A percentile compares a stretch with the other conserved stretches of the same genome.
Evolutionary conservation across 1,284 basidiomycete genomes (phyloP).

Genomic region (Cryptococcus amylolentus): DNA sequence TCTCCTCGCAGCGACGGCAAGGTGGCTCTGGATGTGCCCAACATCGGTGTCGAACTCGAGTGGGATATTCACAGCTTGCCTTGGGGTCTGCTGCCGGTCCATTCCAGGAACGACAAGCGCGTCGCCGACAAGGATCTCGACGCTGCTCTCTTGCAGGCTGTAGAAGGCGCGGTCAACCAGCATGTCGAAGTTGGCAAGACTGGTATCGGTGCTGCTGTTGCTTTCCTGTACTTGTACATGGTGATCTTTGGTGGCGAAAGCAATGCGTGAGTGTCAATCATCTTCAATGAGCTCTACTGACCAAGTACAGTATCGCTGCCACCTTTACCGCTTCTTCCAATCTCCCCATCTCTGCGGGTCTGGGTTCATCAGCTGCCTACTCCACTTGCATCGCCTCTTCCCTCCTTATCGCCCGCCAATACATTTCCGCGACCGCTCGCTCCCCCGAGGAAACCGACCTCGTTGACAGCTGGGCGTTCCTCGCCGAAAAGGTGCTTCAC

Average conservation of each 20-base stretch:
- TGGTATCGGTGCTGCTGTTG: slow-evolving; percentile 64
- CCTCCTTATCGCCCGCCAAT: slow-evolving; percentile 56
- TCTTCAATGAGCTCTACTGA: not conserved
- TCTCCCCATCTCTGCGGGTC: slow-evolving; percentile 97
- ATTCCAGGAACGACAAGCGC: slow-evolving; percentile 48
- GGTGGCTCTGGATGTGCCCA: slow-evolving; percentile 72
- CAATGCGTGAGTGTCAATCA: slow-evolving; percentile 55
- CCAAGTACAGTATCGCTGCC: slow-evolving; percentile 46
- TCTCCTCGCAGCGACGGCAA: slow-evolving; percentile 70
- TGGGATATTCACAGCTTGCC: slow-evolving; percentile 82
- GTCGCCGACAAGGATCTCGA: slow-evolving; percentile 66
- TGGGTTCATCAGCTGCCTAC: slow-evolving; percentile 95
- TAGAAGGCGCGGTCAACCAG: slow-evolving; percentile 49
- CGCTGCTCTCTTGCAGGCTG: slow-evolving; percentile 64
- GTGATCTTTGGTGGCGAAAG: slow-evolving; percentile 58
- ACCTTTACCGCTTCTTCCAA: slow-evolving; percentile 82
- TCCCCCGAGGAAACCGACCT: slow-evolving; percentile 66
- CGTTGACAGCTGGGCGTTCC: slow-evolving; percentile 90
- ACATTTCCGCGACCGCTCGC: slow-evolving; percentile 44
- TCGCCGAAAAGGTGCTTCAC: slow-evolving; percentile 93
- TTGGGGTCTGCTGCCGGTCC: slow-evolving; percentile 67
- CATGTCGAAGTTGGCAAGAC: slow-evolving; percentile 25
- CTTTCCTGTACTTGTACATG: slow-evolving; percentile 96
- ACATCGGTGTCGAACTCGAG: slow-evolving; percentile 74
- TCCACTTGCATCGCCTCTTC: slow-evolving; percentile 81